Base-by-base conservation (phyloP, 2,329 filamentous ascomycete genomes). In the Hymenoscyphus occultus region DNA sequence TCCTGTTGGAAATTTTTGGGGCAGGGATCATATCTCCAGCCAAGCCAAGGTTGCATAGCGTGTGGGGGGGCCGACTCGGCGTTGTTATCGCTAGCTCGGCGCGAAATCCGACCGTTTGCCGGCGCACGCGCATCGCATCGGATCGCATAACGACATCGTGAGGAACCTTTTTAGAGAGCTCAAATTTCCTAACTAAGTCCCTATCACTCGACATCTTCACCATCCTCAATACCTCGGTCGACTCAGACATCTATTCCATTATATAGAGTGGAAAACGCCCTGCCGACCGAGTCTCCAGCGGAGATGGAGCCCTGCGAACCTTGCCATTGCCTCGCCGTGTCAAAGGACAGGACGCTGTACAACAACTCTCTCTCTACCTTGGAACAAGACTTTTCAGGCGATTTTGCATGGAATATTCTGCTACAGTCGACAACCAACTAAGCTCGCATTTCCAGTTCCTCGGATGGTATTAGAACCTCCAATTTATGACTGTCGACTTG, bases 301-400 rank as follows among this genome's bases (percentile, higher is more conserved):
- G 73, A 71, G 70, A 75, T 75, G 74, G 74, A 75, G 74, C 67
- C 69, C 64, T 67, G 73, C 67, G 70, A 70, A 69, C 66, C 62
- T 67, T 64, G 61, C 65, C 62, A 60, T 56, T 61, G 70, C 71
- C 67, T 68, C 69, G 61, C 69, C 60, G 67, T 69, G 48, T 64
- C 67, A 68, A 45, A 66, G 56, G 56, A 60, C 39, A 66, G 56
- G 56, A 60, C 39, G 57, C 54, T 61, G 22, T 10, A 54, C 48
- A 22, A 54, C 19, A 54, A n/a, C 19, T 40, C 58, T 13, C 12
- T 40, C 60, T 58, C 2, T n/a, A 40, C 39, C 60, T 62, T 31
- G 14, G 12, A 22, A 22, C 39, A 16, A 39, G 10, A 7, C 19
- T 22, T 32, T 14, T 12, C 42, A n/a, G 32, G 40, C 12, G 1